Base-by-base conservation (phyloP, 768 basidiomycete species). In the Termitomyces sp. region DNA sequence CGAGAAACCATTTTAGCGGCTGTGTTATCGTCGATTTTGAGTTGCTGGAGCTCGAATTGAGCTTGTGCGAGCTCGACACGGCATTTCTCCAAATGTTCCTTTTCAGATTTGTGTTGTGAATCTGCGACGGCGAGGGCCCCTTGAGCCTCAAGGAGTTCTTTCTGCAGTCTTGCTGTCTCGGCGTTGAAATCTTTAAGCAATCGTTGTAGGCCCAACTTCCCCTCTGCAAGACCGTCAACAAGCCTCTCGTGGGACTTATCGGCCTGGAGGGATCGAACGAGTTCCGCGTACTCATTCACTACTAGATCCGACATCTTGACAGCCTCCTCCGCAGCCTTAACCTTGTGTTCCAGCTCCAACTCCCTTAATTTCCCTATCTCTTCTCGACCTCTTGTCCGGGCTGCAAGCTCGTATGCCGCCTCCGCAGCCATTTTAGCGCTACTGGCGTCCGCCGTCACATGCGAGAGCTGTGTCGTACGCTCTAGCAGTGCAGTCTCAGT, bases 1-100 rank as follows among this genome's bases (percentile, higher is more conserved):
- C 88, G 82, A 28, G 89, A 83, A 30, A 94, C 91, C 82, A 92
- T 88, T 64, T 85, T 88, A 13, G 86, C 85, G 2, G 91, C 90
- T 0, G 86, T 80, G n/a, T 76, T 80, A 56, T 92, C 89, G 50
- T 92, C 88, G 18, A 83, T 67, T 61, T 75, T 72, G 48, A 82
- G 73, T 62, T 73, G 76, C 53, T 88, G 79, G 16, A 89, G 72
- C 60, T 84, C 82, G 1, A 75, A 70, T 44, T 76, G 76, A 3
- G 75, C 70, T 32, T 73, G 67, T 0, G 81, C 78, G 14, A 87
- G 70, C 55, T 80, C 75, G 0, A 62, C 62, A 16, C 78, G 77
- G 40, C 82, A 76, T 1, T 75, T 67, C 28, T 79, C 74, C 0
- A 75, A 68, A 0, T 68, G 66, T 41, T 74, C 72, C 38, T 71